Evolutionary conservation across 2,329 filamentous ascomycete genomes (phyloP), one percentile per base, ranked within the genome.

Genomic region (Tolypocladium ophioglossoides): DNA sequence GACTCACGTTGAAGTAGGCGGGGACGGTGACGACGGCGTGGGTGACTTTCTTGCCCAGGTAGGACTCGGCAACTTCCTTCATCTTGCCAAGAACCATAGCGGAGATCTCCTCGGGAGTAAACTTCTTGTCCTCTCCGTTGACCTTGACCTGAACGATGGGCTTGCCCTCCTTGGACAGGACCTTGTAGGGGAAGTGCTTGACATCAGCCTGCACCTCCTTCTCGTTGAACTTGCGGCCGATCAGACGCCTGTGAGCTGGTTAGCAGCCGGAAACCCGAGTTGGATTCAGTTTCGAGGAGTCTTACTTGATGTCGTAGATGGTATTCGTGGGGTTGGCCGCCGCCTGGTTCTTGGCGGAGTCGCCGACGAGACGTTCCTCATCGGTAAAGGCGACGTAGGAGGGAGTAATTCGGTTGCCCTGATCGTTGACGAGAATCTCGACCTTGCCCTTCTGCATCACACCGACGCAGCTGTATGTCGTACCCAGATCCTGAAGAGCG

Each of bases 161-260:
- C 79, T 96, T 96, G 71, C 85, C 91, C 74, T 87, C 84, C 80
- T 94, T 91, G 80, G 87, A 82, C 68, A 90, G 70, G 58, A 99
- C 88, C 78, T 89, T 90, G 87, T 92, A 99, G 68, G 94, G 92
- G 83, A 96, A 96, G 80, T 96, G 89, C 88, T 99, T 97, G 70
- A 94, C 82, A 70, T 99, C 94, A 70, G 78, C 81, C 78, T 96
- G 91, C 62, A 96, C 86, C 61, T 95, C 89, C 78, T 86, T 88
- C 71, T 94, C 89, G 51, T 76, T 75, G 72, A 79, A 91, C 76
- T 91, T 94, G 72, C 87, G 87, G 67, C 89, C 89, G 68, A 94
- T 91, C 66, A 94, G 74, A 70, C 89, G 89, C 78, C 87, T 90
- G 60, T 9, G 5, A 2, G 18, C 20, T 20, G 27, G 27, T 20